phyloP scores from a whole-genome alignment of 495 filamentous ascomycete genomes.

The Penicillium pulvis region DNA sequence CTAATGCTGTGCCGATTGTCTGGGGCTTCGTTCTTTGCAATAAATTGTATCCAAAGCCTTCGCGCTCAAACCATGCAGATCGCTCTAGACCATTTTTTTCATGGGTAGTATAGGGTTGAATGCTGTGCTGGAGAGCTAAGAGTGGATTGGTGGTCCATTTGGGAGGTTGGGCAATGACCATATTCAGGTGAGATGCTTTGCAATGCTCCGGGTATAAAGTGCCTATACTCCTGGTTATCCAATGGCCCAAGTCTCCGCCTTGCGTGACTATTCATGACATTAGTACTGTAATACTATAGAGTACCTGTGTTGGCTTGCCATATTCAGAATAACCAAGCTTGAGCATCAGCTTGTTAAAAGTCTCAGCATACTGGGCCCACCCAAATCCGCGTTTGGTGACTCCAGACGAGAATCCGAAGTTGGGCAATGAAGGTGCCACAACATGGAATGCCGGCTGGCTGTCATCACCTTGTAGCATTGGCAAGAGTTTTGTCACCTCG shows the following conservation, averaged over 20 bases:
- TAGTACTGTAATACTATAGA: neutral
- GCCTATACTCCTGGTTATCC: slow-evolving; percentile 61
- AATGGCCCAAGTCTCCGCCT: slow-evolving; percentile 70
- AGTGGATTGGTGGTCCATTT: slow-evolving; percentile 21
- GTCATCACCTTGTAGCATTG: slow-evolving; percentile 27
- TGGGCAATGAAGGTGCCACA: slow-evolving; percentile 47
- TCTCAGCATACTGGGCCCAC: slow-evolving; percentile 61
- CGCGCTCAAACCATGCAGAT: slow-evolving; percentile 49
- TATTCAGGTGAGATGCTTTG: slow-evolving; percentile 67
- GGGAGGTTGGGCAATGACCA: slow-evolving; percentile 45
- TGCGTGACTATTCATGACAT: slow-evolving; percentile 47
- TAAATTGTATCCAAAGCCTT: slow-evolving; percentile 58
- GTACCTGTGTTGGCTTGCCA: slow-evolving; percentile 26
- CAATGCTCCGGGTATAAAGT: slow-evolving; percentile 57
- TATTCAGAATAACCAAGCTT: slow-evolving; percentile 67
- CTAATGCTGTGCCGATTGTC: slow-evolving; percentile 58
- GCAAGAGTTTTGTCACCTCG: slow-evolving; percentile 40
- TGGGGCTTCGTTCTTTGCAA: slow-evolving; percentile 64
- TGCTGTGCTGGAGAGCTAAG: slow-evolving; percentile 26
- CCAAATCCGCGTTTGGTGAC: slow-evolving; percentile 51
- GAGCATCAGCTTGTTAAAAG: slow-evolving; percentile 66
- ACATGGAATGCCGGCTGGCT: slow-evolving; percentile 41
- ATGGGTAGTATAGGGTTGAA: slow-evolving; percentile 28
- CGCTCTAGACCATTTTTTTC: slow-evolving; percentile 49
- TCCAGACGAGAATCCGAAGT: slow-evolving; percentile 44